phyloP scores from a whole-genome alignment of 1,284 basidiomycete genomes.

The Butyriboletus appendiculatus region DNA sequence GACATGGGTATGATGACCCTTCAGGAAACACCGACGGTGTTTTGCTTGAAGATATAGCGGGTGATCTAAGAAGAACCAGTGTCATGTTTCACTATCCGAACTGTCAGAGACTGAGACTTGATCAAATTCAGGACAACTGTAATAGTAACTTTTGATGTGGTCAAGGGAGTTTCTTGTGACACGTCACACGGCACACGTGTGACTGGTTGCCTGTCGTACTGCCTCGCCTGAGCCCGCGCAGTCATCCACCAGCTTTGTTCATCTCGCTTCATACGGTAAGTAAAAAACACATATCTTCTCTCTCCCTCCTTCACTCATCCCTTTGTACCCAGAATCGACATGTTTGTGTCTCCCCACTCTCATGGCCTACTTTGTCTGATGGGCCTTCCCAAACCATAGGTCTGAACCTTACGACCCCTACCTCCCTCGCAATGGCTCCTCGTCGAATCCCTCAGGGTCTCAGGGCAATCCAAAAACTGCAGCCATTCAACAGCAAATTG shows the following conservation, averaged over 20 bases:
- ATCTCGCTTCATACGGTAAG: slow-evolving; percentile 18
- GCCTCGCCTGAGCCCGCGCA: slow-evolving; percentile 17
- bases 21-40: background rate
- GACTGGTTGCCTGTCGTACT: slow-evolving; percentile 14
- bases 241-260: slow-evolving; percentile 21
- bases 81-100: background rate
- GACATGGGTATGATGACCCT: too few species aligned
- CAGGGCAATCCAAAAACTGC: slow-evolving; percentile 80
- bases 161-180: slow-evolving; percentile 2
- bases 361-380: slow-evolving; percentile 3
- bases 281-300: slow-evolving; percentile 1
- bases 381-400: slow-evolving; percentile 44
- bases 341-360: slow-evolving; percentile 25
- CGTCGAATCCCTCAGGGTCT: slow-evolving; percentile 53
- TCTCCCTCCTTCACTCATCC: background rate
- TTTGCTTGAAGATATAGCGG: background rate
- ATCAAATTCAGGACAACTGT: too few species aligned
- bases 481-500: slow-evolving; percentile 92
- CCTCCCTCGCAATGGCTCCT: slow-evolving; percentile 78
- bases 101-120: background rate
- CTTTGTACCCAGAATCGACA: slow-evolving; percentile 15
- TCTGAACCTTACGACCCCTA: slow-evolving; percentile 97
- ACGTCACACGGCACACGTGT: slow-evolving; percentile 11
- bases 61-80: background rate
- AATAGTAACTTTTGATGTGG: too few species aligned